These are phyloP conservation scores for Lachnellula suecica DNA, from an alignment of 2,329 filamentous ascomycete genomes.

Conservation along the genomic window DNA sequence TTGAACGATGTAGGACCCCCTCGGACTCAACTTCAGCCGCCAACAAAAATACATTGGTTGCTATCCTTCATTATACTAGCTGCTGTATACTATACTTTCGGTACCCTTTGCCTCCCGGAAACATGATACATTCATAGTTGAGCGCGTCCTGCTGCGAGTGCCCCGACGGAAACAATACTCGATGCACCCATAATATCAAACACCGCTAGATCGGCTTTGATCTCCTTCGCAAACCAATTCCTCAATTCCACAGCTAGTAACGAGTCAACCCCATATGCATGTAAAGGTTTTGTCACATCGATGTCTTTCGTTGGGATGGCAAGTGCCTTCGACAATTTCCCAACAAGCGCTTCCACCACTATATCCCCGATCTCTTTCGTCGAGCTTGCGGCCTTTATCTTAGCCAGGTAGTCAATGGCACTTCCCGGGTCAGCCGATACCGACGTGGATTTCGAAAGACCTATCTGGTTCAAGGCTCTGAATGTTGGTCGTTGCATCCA, in stretches of 20 bases:
- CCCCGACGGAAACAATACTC: not conserved
- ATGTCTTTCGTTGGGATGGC: not conserved
- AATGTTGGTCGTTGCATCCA: too few species aligned
- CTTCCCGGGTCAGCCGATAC: too few species aligned
- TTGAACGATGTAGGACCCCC: too few species aligned
- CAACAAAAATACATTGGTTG: too few species aligned
- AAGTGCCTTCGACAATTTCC: not conserved
- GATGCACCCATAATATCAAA: not conserved
- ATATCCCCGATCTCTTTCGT: not conserved
- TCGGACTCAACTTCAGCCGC: too few species aligned
- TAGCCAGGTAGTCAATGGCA: too few species aligned
- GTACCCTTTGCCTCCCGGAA: too few species aligned
- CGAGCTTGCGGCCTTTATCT: conserved; percentile 4
- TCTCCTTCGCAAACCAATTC: conserved; percentile 34
- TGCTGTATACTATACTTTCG: too few species aligned
- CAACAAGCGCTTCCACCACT: not conserved
- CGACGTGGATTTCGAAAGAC: too few species aligned
- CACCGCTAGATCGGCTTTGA: not conserved
- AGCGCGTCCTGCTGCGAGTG: not conserved
- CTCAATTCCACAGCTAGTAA: conserved; percentile 20
- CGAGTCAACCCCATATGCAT: conserved; percentile 27
- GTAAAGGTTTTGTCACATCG: not conserved
- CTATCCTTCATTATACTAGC: too few species aligned
- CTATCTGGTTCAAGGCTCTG: too few species aligned
- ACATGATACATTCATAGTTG: too few species aligned